These are phyloP conservation scores for Bretziella fagacearum DNA, from an alignment of 2,329 filamentous ascomycete species.

Conservation along the genomic window DNA sequence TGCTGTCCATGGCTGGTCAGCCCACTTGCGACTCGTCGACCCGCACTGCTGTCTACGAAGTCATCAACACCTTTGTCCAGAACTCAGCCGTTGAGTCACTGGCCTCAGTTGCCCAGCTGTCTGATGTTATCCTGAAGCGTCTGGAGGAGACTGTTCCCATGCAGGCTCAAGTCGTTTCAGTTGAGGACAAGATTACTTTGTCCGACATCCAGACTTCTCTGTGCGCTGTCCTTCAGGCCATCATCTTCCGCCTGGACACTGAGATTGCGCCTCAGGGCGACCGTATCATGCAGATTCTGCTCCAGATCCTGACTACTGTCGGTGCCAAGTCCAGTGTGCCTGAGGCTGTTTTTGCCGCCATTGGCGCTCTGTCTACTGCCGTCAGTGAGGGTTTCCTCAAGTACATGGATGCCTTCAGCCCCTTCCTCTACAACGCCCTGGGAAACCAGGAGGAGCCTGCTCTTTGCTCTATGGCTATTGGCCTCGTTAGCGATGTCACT, in stretches of 20 bases:
- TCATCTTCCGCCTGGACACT: slow-evolving; percentile 77
- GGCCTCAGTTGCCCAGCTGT: slow-evolving; percentile 61
- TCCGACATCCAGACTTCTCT: slow-evolving; percentile 98
- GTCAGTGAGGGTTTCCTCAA: slow-evolving; percentile 86
- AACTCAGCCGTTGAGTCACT: slow-evolving; percentile 81
- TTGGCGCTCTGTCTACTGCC: slow-evolving; percentile 80
- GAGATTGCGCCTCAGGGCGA: slow-evolving; percentile 84
- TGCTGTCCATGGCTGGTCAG: slow-evolving; percentile 72
- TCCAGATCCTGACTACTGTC: slow-evolving; percentile 62
- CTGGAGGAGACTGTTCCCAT: slow-evolving; percentile 79
- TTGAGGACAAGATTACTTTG: slow-evolving; percentile 87
- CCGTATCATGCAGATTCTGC: slow-evolving; percentile 77
- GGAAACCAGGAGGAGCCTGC: slow-evolving; percentile 90
- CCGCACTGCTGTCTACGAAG: slow-evolving; percentile 90
- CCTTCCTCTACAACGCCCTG: slow-evolving; percentile 84
- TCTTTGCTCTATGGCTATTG: slow-evolving; percentile 93
- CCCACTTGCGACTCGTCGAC: slow-evolving; percentile 72
- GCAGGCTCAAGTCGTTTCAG: slow-evolving; percentile 84
- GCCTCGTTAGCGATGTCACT: slow-evolving; percentile 89
- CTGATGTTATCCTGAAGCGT: slow-evolving; percentile 76
- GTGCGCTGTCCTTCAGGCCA: slow-evolving; percentile 76
- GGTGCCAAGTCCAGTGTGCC: slow-evolving; percentile 83
- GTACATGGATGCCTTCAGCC: slow-evolving; percentile 92
- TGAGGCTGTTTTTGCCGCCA: slow-evolving; percentile 80
- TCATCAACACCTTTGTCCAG: slow-evolving; percentile 84